Evolutionary conservation across 2,329 filamentous ascomycete genomes (phyloP).

Genomic region (Epichloe sylvatica): DNA sequence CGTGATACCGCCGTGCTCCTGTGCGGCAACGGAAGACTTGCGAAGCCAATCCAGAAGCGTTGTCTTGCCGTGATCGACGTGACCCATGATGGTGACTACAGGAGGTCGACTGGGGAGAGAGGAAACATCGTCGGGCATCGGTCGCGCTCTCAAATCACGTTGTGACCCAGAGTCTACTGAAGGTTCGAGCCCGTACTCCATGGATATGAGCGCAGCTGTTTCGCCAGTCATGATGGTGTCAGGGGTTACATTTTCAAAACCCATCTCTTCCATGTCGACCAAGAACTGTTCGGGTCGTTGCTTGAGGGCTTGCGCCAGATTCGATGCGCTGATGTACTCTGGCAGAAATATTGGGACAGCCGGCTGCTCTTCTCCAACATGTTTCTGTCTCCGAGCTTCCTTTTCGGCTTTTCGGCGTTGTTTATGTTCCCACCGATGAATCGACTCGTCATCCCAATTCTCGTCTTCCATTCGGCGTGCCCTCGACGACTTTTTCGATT

Average conservation of each 20-base stretch:
- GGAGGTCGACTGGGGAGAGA: conserved; percentile 64
- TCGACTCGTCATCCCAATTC: conserved; percentile 26
- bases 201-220: conserved; percentile 75
- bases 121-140: conserved; percentile 53
- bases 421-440: conserved; percentile 23
- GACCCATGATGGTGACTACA: conserved; percentile 97
- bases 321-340: conserved; percentile 80
- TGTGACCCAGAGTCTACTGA: conserved; percentile 52
- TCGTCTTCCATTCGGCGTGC: conserved; percentile 14
- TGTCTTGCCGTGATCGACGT: conserved; percentile 97
- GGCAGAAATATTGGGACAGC: conserved; percentile 60
- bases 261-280: conserved; percentile 63
- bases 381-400: conserved; percentile 24
- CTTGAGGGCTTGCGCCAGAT: conserved; percentile 62
- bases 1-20: conserved; percentile 92
- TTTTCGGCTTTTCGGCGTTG: conserved; percentile 30
- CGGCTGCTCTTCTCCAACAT: conserved; percentile 26
- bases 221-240: conserved; percentile 85
- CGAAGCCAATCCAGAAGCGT: conserved; percentile 88
- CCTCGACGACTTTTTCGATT: conserved; percentile 10
- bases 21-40: conserved; percentile 79
- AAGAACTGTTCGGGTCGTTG: conserved; percentile 60
- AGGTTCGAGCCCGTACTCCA: conserved; percentile 87
- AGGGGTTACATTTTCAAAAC: conserved; percentile 71
- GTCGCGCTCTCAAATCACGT: conserved; percentile 58